Evolutionary conservation across 2,329 filamentous ascomycete species (phyloP).

Genomic region (Capronia americana): DNA sequence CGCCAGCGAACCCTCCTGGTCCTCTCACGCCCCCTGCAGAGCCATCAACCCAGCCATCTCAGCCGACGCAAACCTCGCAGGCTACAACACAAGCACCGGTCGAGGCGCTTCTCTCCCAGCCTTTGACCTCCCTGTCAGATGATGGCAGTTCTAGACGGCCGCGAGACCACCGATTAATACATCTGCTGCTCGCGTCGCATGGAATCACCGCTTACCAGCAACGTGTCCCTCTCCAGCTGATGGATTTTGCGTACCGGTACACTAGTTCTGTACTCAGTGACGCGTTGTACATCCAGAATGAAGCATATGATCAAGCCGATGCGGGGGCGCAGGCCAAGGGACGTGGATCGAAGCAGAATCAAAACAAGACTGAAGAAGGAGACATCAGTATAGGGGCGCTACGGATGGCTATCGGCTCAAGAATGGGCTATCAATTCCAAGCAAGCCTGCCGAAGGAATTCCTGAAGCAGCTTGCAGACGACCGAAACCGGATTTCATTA

Average conservation of each 20-base stretch:
- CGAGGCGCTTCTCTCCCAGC: slow-evolving; percentile 46
- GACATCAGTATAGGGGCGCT: slow-evolving; percentile 64
- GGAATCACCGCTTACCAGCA: slow-evolving; percentile 60
- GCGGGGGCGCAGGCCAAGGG: slow-evolving; percentile 42
- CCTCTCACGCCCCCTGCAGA: slow-evolving; percentile 55
- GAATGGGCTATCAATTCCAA: slow-evolving; percentile 64
- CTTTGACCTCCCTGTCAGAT: slow-evolving; percentile 54
- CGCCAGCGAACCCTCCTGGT: slow-evolving; percentile 37
- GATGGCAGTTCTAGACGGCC: slow-evolving; percentile 55
- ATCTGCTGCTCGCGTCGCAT: slow-evolving; percentile 57
- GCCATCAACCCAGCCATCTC: slow-evolving; percentile 40
- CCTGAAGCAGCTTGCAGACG: slow-evolving; percentile 62
- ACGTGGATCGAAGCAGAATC: slow-evolving; percentile 45
- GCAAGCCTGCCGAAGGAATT: slow-evolving; percentile 67
- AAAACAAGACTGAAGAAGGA: slow-evolving; percentile 52
- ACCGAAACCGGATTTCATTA: slow-evolving; percentile 63
- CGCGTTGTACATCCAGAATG: slow-evolving; percentile 58
- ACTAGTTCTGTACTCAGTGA: slow-evolving; percentile 60
- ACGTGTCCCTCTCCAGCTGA: slow-evolving; percentile 59
- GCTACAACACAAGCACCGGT: slow-evolving; percentile 32
- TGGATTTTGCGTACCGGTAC: slow-evolving; percentile 62
- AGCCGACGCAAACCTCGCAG: slow-evolving; percentile 34
- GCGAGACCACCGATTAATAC: slow-evolving; percentile 58
- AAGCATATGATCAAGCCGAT: slow-evolving; percentile 56
- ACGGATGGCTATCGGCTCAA: slow-evolving; percentile 65